Conservation (phyloP, 805 yeast genomes). For the Schwanniomyces polymorphus region DNA sequence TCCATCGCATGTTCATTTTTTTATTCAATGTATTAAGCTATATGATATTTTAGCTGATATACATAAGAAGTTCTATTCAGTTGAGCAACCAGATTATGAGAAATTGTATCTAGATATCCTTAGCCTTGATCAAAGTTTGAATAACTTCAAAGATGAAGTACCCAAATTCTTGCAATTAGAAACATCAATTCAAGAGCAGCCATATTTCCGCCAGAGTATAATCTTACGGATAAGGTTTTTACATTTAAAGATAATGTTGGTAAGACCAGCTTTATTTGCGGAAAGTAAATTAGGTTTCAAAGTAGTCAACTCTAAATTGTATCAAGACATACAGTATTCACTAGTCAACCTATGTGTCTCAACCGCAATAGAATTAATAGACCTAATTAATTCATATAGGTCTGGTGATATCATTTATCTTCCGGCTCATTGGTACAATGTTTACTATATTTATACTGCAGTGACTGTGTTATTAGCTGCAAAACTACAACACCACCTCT, state of each 20-base stretch:
- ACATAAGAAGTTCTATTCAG: conserved; percentile 9
- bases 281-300: conserved; percentile 1
- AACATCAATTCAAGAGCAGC: conserved; percentile 1
- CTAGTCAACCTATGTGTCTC: conserved; percentile 8
- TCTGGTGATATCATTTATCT: conserved; percentile 9
- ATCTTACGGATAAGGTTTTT: conserved; percentile 8
- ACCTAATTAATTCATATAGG: conserved; percentile 6
- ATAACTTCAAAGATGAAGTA: conserved; percentile 6
- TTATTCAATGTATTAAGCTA: conserved; percentile 13
- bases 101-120: conserved; percentile 7
- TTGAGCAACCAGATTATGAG: conserved; percentile 6
- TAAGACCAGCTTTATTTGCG: conserved; percentile 9
- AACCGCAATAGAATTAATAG: conserved; percentile 8
- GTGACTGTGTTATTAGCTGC: conserved; percentile 19
- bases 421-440: conserved; percentile 20
- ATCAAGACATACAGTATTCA: conserved; percentile 6
- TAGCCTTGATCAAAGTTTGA: conserved; percentile 7
- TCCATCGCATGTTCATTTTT: conserved; percentile 16
- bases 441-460: conserved; percentile 19
- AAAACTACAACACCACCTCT: conserved; percentile 16
- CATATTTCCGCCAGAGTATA: conserved; percentile 10
- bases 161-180: conserved; percentile 7
- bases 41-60: conserved; percentile 18
- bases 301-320: conserved; percentile 4
- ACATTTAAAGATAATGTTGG: conserved; percentile 11